These are phyloP conservation scores for Fremontodendron californicum DNA, from an alignment of 345 rosid genomes.

Conservation along the genomic window DNA sequence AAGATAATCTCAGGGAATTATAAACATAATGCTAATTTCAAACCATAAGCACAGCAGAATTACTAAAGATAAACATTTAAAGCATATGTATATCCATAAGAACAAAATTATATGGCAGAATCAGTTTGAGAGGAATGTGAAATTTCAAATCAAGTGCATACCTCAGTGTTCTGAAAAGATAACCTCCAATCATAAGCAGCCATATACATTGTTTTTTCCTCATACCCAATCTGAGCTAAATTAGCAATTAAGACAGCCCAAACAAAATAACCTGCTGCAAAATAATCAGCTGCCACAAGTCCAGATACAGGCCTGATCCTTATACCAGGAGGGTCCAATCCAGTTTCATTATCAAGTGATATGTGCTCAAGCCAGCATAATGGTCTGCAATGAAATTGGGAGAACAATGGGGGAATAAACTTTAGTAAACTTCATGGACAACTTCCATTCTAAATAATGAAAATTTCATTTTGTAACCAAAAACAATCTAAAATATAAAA, in stretches of 20 bases:
- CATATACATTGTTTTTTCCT: neutral
- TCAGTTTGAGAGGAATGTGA: neutral
- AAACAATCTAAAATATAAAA: too few relatives aligned
- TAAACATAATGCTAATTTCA: neutral
- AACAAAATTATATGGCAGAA: neutral
- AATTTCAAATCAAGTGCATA: neutral
- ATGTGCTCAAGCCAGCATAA: conserved; percentile 3
- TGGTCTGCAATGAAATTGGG: neutral
- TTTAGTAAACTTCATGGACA: too few relatives aligned
- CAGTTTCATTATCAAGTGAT: neutral
- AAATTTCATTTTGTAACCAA: too few relatives aligned
- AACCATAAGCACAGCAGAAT: neutral
- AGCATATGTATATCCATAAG: neutral
- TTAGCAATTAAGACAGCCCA: neutral
- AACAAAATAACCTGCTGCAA: neutral
- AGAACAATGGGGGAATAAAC: neutral
- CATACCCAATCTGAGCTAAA: neutral
- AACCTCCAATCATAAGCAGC: conserved; percentile 2
- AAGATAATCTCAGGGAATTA: neutral
- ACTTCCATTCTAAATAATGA: too few relatives aligned
- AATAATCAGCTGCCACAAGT: conserved; percentile 5
- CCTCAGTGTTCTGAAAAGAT: conserved; percentile 1
- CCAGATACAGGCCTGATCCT: neutral
- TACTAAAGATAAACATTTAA: neutral
- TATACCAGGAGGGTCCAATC: conserved; percentile 5